Evolutionary conservation across 202 grass and related monocot species (phyloP), one percentile per base, ranked within the genome.

Genomic region (Setaria viridis): DNA sequence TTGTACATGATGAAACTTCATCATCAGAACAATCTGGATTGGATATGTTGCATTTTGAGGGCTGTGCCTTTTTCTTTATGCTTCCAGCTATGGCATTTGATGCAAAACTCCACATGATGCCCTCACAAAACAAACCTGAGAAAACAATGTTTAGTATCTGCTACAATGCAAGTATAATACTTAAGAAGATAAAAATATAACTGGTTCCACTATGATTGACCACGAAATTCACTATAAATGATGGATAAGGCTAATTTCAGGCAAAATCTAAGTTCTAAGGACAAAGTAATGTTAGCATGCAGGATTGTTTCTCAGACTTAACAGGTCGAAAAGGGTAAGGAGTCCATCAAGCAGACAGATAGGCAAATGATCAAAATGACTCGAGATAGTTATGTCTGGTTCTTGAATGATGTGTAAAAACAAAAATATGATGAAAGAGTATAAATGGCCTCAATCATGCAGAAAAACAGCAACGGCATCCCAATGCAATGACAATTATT

Each of bases 1-100:
- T 92, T 68, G 88, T 87, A 77, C 90, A 99, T 15, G 96, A 99
- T 90, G 91, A 94, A 82, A 79, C 86, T 74, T 98, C 95, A 41
- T 99, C 96, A 75, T 99, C 96, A 45, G 93, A 94, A 78, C 88
- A 92, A 70, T 92, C 87, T 66, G 15, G 80, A 84, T 84, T 90
- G 35, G 88, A 86, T 48, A 45, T 58, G 80, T 48, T 85, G 63
- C 85, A 76, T 72, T 89, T 90, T 84, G 71, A 67, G 7, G 74
- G 76, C 43, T 76, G 81, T 0, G 37, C 84, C 70, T 88, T 90
- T 86, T 90, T 89, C 70, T 87, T 88, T 78, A 89, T 47, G 72
- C 82, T 94, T 82, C 93, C 91, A 82, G 90, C 86, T 65, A 93
- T 74, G 46, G 86, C 90, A 84, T 90, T 99, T 70, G 96, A 99